A percentile compares a stretch with the other conserved stretches of the same genome.
phyloP scores from a whole-genome alignment of 148 eudicot genomes.

The Silene conica region DNA sequence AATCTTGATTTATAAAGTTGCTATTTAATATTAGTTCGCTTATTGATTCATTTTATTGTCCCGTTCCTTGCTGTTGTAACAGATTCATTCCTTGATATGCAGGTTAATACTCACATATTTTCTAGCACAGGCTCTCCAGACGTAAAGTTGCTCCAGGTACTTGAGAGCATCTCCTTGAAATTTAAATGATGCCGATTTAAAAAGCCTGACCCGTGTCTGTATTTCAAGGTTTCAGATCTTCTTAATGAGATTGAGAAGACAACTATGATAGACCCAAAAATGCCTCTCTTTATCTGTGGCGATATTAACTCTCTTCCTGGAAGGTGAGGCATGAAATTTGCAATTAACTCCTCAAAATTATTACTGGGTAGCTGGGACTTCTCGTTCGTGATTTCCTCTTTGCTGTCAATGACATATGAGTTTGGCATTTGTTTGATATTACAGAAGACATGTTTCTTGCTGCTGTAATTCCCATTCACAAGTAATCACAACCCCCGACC shows the following conservation, averaged over 20 bases:
- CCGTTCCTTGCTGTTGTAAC: slow-evolving; percentile 3
- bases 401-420: not conserved
- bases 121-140: slow-evolving; percentile 59
- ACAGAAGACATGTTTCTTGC: too few relatives aligned
- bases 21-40: not conserved
- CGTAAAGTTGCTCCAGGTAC: slow-evolving; percentile 73
- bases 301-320: slow-evolving; percentile 83
- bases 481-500: too few relatives aligned
- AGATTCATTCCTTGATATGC: slow-evolving; percentile 11
- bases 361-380: slow-evolving; percentile 4
- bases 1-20: not conserved
- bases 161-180: not conserved
- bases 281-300: slow-evolving; percentile 85
- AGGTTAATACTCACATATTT: slow-evolving; percentile 81
- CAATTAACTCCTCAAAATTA: not conserved
- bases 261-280: slow-evolving; percentile 39
- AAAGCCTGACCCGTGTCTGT: slow-evolving; percentile 21
- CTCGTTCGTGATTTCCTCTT: slow-evolving; percentile 15
- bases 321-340: slow-evolving; percentile 48
- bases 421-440: too few relatives aligned
- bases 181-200: not conserved
- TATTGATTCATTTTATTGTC: not conserved
- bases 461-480: too few relatives aligned
- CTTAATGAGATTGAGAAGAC: slow-evolving; percentile 73
- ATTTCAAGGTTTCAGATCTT: slow-evolving; percentile 33